Conservation (phyloP, 2,329 filamentous ascomycete genomes). For the Venturia pyrina region DNA sequence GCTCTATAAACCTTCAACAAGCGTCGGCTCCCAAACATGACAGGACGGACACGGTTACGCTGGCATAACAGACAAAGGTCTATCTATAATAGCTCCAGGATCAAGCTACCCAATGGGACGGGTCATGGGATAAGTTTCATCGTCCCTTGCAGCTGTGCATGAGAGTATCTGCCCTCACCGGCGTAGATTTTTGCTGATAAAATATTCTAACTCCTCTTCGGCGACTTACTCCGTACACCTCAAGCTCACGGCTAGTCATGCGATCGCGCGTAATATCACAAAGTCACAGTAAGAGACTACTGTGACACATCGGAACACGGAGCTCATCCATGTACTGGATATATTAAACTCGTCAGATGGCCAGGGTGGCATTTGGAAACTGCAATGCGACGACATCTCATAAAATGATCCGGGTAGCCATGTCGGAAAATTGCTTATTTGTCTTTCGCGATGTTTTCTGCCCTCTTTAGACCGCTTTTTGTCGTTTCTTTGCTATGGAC, state of each 20-base stretch:
- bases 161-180: background rate
- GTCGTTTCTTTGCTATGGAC: background rate
- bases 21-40: background rate
- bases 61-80: background rate
- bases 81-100: background rate
- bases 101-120: background rate
- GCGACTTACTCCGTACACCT: background rate
- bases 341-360: background rate
- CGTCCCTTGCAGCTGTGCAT: background rate
- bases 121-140: background rate
- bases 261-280: background rate
- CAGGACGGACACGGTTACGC: background rate
- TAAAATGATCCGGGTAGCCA: background rate
- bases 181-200: background rate
- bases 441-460: background rate
- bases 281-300: background rate
- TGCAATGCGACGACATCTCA: background rate
- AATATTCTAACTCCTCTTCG: no score
- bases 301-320: background rate
- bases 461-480: background rate
- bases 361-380: background rate
- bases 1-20: background rate
- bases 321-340: background rate
- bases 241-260: background rate
- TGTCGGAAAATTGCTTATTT: background rate